Evolutionary conservation across 805 yeast species (phyloP), one percentile per base, ranked within the genome.

Genomic region (Diddensiella caesifluorescens): DNA sequence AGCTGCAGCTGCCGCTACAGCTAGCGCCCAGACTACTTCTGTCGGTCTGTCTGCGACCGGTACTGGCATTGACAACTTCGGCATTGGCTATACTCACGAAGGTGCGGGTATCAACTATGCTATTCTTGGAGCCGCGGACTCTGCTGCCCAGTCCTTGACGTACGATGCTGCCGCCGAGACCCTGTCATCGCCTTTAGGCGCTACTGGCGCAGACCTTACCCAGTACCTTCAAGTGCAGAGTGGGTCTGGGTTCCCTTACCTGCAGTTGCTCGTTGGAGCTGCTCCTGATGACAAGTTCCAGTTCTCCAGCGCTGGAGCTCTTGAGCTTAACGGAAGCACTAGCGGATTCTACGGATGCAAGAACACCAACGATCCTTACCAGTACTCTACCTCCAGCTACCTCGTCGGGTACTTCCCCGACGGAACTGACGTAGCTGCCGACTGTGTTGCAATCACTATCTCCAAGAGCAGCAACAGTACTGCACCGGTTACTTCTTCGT

Each of bases 91-190:
- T 23, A 44, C 44, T 31, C 75, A 69, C 51, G 71, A 65, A 52
- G 75, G 74, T 50, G 75, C 75, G 39, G 75, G 66, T 40, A 53
- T 68, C 44, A 56, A 62, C 58, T 71, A 68, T 55, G 50, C 65
- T 26, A 62, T 65, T 56, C 46, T 64, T 33, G 60, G 60, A 16
- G 28, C 42, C 13, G 43, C 40, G 20, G n/a, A n/a, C n/a, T 53
- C 61, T 28, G 51, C 47, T 22, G 46, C 45, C 35, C 64, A 59
- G 49, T 55, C 20, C 39, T 44, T 27, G 34, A 32, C 31, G 35
- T 42, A 41, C 35, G 39, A 40, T 22, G 34, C 39, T n/a, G 36
- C 33, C 19, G 39, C 28, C 16, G 33, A 32, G 29, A 13, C 13
- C 12, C 12, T 35, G 15, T n/a, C 9, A 16, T 15, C 13, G 19